These are phyloP conservation scores for Boletus pseudopeckii DNA, from an alignment of 768 basidiomycete species.

Conservation along the genomic window DNA sequence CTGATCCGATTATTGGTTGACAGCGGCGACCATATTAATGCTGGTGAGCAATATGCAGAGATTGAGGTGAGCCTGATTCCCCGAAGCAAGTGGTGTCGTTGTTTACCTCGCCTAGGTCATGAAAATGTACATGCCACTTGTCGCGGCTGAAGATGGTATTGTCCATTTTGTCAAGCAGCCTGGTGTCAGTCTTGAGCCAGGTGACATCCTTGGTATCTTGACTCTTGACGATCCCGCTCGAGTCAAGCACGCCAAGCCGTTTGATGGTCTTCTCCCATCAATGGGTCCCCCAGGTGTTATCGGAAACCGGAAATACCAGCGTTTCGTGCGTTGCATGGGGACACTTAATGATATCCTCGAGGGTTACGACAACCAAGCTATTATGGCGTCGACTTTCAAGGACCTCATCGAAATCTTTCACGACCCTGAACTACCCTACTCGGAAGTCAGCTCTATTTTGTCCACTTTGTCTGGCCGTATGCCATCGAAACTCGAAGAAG, in stretches of 20 bases:
- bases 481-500: constrained; percentile 86
- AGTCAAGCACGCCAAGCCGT: constrained; percentile 97
- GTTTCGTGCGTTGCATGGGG: constrained; percentile 66
- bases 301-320: constrained; percentile 90
- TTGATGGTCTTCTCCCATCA: constrained; percentile 86
- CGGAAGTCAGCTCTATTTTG: constrained; percentile 78
- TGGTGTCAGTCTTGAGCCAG: constrained; percentile 93
- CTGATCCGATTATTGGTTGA: constrained; percentile 93
- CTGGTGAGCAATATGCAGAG: constrained; percentile 96
- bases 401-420: constrained; percentile 80
- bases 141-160: constrained; percentile 89
- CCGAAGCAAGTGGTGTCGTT: not conserved
- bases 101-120: constrained; percentile 56
- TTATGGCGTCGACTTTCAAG: constrained; percentile 84
- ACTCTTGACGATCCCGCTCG: constrained; percentile 94
- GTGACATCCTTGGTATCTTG: constrained; percentile 95
- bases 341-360: constrained; percentile 89
- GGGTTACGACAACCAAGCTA: constrained; percentile 94
- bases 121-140: constrained; percentile 99
- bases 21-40: constrained; percentile 94
- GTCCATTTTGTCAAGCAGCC: constrained; percentile 98
- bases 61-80: constrained; percentile 69
- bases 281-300: constrained; percentile 84
- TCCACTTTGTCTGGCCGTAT: constrained; percentile 91
- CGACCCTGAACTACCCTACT: constrained; percentile 84